A percentile compares a stretch with the other conserved stretches of the same genome.
Conservation (phyloP, 169 alveolate genomes). For the Plasmodium knowlesi region DNA sequence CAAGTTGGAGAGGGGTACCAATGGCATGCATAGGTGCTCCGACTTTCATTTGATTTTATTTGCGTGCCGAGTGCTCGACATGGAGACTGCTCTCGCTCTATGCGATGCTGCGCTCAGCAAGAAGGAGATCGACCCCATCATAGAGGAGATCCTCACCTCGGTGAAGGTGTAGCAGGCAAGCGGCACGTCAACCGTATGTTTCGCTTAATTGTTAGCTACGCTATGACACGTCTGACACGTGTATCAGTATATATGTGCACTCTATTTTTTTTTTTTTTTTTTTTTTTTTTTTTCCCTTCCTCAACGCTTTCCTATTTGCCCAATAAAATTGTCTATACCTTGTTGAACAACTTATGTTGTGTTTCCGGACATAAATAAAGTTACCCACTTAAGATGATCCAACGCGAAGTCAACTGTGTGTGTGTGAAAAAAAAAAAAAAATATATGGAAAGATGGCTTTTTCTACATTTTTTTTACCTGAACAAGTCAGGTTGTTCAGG, state of each 20-base stretch:
- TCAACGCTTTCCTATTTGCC: neutral
- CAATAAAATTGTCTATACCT: neutral
- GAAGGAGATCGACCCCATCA: slow-evolving; percentile 78
- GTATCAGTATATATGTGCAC: neutral
- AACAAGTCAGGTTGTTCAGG: neutral
- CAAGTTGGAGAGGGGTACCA: slow-evolving; percentile 60
- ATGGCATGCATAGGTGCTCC: slow-evolving; percentile 83
- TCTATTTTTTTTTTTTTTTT: neutral
- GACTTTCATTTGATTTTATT: slow-evolving; percentile 91
- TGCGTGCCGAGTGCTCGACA: slow-evolving; percentile 92
- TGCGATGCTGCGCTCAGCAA: slow-evolving; percentile 83
- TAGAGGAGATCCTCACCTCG: slow-evolving; percentile 65
- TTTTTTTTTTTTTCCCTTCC: neutral
- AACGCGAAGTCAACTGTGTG: neutral
- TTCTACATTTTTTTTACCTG: neutral
- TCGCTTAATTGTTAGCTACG: neutral
- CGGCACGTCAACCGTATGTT: neutral
- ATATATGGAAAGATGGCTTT: neutral
- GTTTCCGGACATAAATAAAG: neutral
- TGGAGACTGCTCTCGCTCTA: slow-evolving; percentile 90
- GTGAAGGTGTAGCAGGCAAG: neutral
- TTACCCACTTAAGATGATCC: neutral
- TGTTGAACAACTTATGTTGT: neutral
- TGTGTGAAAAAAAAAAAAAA: too few species aligned
- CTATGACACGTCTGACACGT: neutral